These are phyloP conservation scores for Penicillium oxalicum DNA, from an alignment of 2,329 filamentous ascomycete genomes.

Conservation along the genomic window DNA sequence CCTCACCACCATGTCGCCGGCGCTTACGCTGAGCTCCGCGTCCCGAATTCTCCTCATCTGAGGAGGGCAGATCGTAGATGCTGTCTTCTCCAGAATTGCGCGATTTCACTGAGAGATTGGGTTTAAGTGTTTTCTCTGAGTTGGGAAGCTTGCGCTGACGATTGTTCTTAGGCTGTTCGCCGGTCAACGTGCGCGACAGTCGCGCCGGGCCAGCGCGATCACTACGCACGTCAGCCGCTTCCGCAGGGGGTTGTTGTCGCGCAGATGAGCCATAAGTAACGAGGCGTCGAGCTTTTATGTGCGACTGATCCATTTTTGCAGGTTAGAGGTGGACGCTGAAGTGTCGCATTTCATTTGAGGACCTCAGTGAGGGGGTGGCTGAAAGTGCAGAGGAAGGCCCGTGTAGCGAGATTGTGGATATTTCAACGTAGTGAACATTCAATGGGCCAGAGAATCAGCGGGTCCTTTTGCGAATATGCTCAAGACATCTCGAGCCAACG, in stretches of 20 bases:
- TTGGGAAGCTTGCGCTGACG: not conserved
- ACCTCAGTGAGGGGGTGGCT: not conserved
- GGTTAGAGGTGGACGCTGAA: not conserved
- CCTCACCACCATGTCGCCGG: conserved; percentile 8
- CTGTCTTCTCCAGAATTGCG: conserved; percentile 4
- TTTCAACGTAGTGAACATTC: no score
- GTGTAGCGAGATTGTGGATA: not conserved
- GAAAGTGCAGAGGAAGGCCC: not conserved
- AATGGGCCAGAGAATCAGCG: no score
- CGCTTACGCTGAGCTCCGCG: conserved; percentile 17
- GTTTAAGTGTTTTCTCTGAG: no score
- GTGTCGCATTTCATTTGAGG: conserved; percentile 3
- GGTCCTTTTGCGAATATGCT: no score
- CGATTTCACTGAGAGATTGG: not conserved
- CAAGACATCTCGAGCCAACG: no score
- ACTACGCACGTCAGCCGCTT: not conserved
- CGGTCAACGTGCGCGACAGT: not conserved
- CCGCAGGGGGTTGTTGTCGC: conserved; percentile 7
- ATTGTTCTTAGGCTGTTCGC: not conserved
- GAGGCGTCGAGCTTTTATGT: conserved; percentile 23
- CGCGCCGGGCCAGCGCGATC: not conserved
- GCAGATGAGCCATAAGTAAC: conserved; percentile 36
- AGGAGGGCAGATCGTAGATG: conserved; percentile 25
- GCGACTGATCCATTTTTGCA: conserved; percentile 16
- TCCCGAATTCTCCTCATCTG: conserved; percentile 20